phyloP scores from a whole-genome alignment of 1,139 yeast species.

The Pichia cactophila region DNA sequence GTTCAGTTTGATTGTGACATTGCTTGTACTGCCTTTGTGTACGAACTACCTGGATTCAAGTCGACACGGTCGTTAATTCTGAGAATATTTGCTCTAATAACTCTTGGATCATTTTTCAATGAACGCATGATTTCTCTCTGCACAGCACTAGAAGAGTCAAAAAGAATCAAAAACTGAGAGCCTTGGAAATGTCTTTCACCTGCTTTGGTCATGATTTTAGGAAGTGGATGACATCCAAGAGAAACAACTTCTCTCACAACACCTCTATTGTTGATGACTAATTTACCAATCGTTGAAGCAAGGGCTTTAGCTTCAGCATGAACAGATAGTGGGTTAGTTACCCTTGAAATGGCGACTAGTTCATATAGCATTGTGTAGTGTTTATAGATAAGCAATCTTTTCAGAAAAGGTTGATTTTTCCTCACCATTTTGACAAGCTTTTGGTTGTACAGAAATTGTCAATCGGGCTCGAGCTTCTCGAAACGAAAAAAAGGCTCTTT shows the following conservation, averaged over 20 bases:
- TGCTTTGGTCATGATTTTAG: conserved; percentile 74
- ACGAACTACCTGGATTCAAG: conserved; percentile 48
- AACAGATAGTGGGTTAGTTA: conserved; percentile 46
- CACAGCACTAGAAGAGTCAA: conserved; percentile 79
- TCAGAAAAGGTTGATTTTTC: background rate
- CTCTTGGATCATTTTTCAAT: conserved; percentile 80
- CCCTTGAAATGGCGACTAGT: conserved; percentile 82
- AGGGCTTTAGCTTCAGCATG: conserved; percentile 55
- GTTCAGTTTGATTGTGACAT: conserved; percentile 16
- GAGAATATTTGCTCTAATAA: conserved; percentile 68
- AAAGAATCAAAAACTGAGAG: conserved; percentile 75
- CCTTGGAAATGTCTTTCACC: conserved; percentile 91
- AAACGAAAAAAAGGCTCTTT: too few relatives aligned
- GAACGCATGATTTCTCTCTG: conserved; percentile 81
- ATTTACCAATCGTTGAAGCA: conserved; percentile 60
- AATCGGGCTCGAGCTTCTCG: background rate
- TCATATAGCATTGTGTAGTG: conserved; percentile 69
- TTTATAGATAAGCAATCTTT: background rate
- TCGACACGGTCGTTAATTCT: conserved; percentile 54
- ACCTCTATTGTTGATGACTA: conserved; percentile 84
- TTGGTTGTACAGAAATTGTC: background rate
- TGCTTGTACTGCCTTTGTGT: conserved; percentile 32
- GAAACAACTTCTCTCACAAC: conserved; percentile 77
- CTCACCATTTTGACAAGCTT: too few relatives aligned
- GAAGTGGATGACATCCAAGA: conserved; percentile 71